Evolutionary conservation across 2,329 filamentous ascomycete species (phyloP).

Genomic region (Phyllosticta paracitricarpa): DNA sequence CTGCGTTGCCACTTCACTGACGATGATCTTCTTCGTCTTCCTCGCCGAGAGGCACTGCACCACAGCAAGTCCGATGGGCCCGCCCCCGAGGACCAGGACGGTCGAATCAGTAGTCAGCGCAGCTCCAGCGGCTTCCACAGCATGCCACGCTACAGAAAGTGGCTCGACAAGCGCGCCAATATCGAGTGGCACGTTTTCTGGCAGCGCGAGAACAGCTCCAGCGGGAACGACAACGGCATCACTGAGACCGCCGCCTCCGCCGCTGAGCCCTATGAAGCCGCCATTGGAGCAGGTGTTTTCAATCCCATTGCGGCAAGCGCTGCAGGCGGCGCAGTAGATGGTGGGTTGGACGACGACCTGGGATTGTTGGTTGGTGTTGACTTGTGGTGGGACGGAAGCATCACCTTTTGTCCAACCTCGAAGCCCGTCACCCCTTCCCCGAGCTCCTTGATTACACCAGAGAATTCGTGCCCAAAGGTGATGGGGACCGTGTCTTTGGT

Average conservation of each 20-base stretch:
- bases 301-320: constrained; percentile 42
- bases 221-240: constrained; percentile 45
- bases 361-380: neutral
- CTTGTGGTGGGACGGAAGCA: neutral
- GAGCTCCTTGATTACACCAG: constrained; percentile 49
- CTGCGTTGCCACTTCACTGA: constrained; percentile 44
- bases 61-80: constrained; percentile 52
- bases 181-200: constrained; percentile 42
- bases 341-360: constrained; percentile 50
- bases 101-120: constrained; percentile 27
- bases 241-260: constrained; percentile 46
- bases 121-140: constrained; percentile 16
- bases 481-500: constrained; percentile 49
- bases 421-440: constrained; percentile 40
- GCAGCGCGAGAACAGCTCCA: constrained; percentile 40
- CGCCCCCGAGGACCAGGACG: constrained; percentile 49
- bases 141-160: constrained; percentile 55
- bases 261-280: constrained; percentile 43
- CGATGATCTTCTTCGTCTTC: constrained; percentile 46
- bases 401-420: constrained; percentile 38
- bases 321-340: constrained; percentile 47
- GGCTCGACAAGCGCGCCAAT: constrained; percentile 53
- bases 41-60: constrained; percentile 48
- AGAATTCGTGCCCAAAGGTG: constrained; percentile 56
- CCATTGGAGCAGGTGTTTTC: constrained; percentile 50